Evolutionary conservation across 108 stramenopile species (phyloP).

Genomic region (Aurantiochytrium sp.): DNA sequence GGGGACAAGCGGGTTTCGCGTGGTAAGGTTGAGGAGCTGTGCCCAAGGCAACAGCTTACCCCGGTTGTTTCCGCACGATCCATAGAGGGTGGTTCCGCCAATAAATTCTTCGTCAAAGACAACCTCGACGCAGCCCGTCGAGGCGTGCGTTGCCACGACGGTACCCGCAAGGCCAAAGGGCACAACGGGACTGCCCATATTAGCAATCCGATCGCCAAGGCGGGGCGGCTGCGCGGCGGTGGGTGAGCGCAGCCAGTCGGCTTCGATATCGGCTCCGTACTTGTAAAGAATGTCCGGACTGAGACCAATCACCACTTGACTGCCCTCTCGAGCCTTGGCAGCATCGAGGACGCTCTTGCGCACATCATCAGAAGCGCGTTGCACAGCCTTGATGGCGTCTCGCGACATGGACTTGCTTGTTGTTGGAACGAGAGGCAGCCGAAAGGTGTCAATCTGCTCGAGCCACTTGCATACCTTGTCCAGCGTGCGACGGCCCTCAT

Average conservation of each 20-base stretch:
- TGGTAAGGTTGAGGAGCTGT: constrained; percentile 37
- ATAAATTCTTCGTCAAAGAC: constrained; percentile 97
- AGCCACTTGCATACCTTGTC: constrained; percentile 71
- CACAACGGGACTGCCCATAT: constrained; percentile 74
- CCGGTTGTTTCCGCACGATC: constrained; percentile 83
- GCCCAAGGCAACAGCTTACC: constrained; percentile 86
- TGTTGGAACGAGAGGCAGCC: constrained; percentile 73
- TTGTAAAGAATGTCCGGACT: constrained; percentile 19
- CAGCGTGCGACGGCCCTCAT: constrained; percentile 23
- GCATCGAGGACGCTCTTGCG: constrained; percentile 63
- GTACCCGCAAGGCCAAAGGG: constrained; percentile 93
- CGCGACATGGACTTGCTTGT: constrained; percentile 77
- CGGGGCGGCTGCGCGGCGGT: constrained; percentile 42
- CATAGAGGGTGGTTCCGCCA: constrained; percentile 81
- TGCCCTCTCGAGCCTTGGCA: constrained; percentile 48
- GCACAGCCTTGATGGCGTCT: constrained; percentile 77
- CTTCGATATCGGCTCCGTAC: not conserved
- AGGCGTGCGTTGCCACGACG: constrained; percentile 83
- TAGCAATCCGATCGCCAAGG: constrained; percentile 84
- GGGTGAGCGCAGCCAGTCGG: not conserved
- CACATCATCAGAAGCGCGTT: constrained; percentile 84
- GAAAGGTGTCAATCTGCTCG: constrained; percentile 68
- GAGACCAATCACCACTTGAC: constrained; percentile 4
- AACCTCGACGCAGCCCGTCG: constrained; percentile 88
- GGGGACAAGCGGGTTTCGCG: not conserved